A percentile compares a stretch with the other conserved stretches of the same genome.
These are phyloP conservation scores for Raphanus hybrid DNA, from an alignment of 441 rosid genomes.

Conservation along the genomic window DNA sequence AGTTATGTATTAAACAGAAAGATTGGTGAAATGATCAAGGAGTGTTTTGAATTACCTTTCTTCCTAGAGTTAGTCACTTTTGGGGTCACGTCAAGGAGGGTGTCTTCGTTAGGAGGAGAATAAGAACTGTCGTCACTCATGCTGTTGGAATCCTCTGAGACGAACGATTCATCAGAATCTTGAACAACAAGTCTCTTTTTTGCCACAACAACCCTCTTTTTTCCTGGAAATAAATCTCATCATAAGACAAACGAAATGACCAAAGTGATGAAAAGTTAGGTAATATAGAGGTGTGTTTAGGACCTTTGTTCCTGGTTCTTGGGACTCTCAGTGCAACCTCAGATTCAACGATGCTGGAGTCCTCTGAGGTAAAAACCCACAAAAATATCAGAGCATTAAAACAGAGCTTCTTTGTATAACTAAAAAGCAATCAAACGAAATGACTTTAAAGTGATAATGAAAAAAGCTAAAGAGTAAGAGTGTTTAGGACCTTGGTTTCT, in stretches of 20 bases:
- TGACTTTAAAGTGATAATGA: slow-evolving; percentile 1
- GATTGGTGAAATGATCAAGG: background rate
- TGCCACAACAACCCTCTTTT: background rate
- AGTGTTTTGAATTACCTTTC: background rate
- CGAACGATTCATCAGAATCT: slow-evolving; percentile 11
- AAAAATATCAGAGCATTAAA: background rate
- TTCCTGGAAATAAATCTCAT: slow-evolving; percentile 4
- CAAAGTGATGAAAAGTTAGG: background rate
- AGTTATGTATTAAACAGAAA: background rate
- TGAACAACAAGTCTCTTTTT: background rate
- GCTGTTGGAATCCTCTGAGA: background rate
- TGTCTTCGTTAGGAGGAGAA: background rate
- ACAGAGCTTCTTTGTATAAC: background rate
- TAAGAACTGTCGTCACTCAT: background rate
- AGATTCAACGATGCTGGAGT: background rate
- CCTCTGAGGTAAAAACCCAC: background rate
- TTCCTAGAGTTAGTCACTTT: background rate
- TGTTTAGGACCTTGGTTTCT: background rate
- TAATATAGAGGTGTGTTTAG: background rate
- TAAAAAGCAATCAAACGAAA: background rate
- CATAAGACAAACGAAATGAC: background rate
- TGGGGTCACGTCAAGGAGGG: slow-evolving; percentile 9
- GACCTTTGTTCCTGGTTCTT: background rate
- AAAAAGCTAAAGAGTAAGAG: background rate
- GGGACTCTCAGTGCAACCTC: background rate